Evolutionary conservation across 768 basidiomycete genomes (phyloP).

Genomic region (Lactarius akahatsu): DNA sequence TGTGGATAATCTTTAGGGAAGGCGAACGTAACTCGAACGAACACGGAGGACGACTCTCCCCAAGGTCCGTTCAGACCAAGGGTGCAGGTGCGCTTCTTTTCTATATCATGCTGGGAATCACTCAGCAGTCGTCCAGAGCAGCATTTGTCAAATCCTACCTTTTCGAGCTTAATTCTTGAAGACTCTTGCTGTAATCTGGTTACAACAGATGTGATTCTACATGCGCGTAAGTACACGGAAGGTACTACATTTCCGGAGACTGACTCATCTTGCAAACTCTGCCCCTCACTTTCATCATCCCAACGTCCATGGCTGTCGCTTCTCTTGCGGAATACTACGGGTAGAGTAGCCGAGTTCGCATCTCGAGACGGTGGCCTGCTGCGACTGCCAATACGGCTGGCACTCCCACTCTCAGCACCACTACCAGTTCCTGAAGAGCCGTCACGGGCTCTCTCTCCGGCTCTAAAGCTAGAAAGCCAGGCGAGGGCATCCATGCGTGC

Average conservation of each 20-base stretch:
- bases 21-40: slow-evolving; percentile 84
- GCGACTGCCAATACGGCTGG: slow-evolving; percentile 48
- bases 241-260: slow-evolving; percentile 31
- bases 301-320: slow-evolving; percentile 48
- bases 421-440: slow-evolving; percentile 58
- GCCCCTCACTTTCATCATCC: slow-evolving; percentile 40
- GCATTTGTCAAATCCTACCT: slow-evolving; percentile 45
- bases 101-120: slow-evolving; percentile 55
- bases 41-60: slow-evolving; percentile 83
- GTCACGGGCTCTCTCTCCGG: slow-evolving; percentile 49
- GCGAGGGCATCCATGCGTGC: slow-evolving; percentile 62
- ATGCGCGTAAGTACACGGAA: not conserved
- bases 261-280: slow-evolving; percentile 73
- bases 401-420: slow-evolving; percentile 46
- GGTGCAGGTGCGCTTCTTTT: slow-evolving; percentile 76
- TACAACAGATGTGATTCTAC: slow-evolving; percentile 71
- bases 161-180: slow-evolving; percentile 81
- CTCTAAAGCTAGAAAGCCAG: slow-evolving; percentile 74
- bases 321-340: slow-evolving; percentile 35
- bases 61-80: slow-evolving; percentile 87
- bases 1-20: slow-evolving; percentile 85
- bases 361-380: slow-evolving; percentile 33
- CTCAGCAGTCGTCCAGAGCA: not conserved
- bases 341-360: slow-evolving; percentile 1
- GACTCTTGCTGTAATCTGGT: slow-evolving; percentile 52